Base-by-base conservation (phyloP, 441 rosid genomes). In the Populus hybrid region DNA sequence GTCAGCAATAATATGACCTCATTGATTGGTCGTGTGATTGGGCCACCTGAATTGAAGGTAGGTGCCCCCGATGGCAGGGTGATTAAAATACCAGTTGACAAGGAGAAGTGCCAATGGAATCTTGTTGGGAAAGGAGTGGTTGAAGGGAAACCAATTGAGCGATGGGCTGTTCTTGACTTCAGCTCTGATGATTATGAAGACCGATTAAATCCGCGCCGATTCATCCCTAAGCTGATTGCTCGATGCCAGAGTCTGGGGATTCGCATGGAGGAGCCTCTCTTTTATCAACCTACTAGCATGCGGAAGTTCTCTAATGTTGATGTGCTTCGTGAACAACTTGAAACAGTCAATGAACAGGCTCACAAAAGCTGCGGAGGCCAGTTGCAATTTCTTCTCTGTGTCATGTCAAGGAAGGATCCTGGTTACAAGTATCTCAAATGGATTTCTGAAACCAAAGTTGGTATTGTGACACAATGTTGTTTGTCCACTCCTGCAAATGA, bases 351-450 rank as follows among this genome's bases (percentile, higher is more conserved):
- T 38, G 81, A 82, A 1, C 79, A 10, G 59, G 88, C 88, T 63
- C 35, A 6, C 12, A 69, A 85, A 56, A 68, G 28, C 7, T 59
- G 71, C 63, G 78, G 80, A 31, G 89, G 86, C 38, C 82, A 66
- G 50, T 76, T 88, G 21, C 90, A 89, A 68, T 79, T 94, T 73
- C 72, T 95, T 71, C 82, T 93, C 1, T 92, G 97, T 78, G 91
- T 93, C 76, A 95, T 93, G 99, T 83, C 95, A 0, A 26, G 50
- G 66, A 92, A 70, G 75, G 79, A 86, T 77, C 67, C 82, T 9
- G 95, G 99, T n/a, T 93, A 93, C 85, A 92, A 90, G 82, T 78
- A 84, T 87, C 88, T 94, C 67, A 94, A 94, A 77, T 93, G 95
- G 95, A 79, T 93, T 64, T 88, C 90, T 0, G 97, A 93, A 86